phyloP scores from a whole-genome alignment of 495 filamentous ascomycete genomes.

The Coniosporium apollinis region DNA sequence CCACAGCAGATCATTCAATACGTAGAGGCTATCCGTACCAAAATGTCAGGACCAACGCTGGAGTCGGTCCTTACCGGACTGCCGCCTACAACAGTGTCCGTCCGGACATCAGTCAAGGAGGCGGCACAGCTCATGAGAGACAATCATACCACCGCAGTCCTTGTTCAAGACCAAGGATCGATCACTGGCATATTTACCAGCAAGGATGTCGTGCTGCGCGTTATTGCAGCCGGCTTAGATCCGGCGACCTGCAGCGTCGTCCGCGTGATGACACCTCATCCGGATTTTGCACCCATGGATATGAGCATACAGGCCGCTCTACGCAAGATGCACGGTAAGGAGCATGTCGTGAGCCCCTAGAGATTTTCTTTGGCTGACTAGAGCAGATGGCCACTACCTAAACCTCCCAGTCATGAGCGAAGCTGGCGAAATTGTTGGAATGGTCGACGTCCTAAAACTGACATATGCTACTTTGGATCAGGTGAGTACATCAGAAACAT shows the following conservation, averaged over 20 bases:
- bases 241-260: constrained; percentile 92
- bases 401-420: constrained; percentile 99
- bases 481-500: constrained; percentile 33
- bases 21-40: constrained; percentile 80
- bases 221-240: constrained; percentile 92
- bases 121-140: constrained; percentile 93
- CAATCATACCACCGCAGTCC: constrained; percentile 87
- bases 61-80: constrained; percentile 85
- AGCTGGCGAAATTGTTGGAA: constrained; percentile 88
- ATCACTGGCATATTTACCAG: constrained; percentile 99
- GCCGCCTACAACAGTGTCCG: constrained; percentile 85
- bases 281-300: constrained; percentile 94
- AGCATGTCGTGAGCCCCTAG: too few species aligned
- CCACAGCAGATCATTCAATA: constrained; percentile 98
- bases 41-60: constrained; percentile 96
- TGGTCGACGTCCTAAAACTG: constrained; percentile 96
- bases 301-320: constrained; percentile 98
- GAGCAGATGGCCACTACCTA: constrained; percentile 91
- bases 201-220: constrained; percentile 95
- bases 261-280: constrained; percentile 96
- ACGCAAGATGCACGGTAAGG: constrained; percentile 96
- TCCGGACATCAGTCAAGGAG: constrained; percentile 89
- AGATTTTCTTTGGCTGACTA: too few species aligned
- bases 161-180: constrained; percentile 91
- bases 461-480: constrained; percentile 97